Evolutionary conservation across 2,329 filamentous ascomycete genomes (phyloP), one percentile per base, ranked within the genome.

Genomic region (Xylariales sp.): DNA sequence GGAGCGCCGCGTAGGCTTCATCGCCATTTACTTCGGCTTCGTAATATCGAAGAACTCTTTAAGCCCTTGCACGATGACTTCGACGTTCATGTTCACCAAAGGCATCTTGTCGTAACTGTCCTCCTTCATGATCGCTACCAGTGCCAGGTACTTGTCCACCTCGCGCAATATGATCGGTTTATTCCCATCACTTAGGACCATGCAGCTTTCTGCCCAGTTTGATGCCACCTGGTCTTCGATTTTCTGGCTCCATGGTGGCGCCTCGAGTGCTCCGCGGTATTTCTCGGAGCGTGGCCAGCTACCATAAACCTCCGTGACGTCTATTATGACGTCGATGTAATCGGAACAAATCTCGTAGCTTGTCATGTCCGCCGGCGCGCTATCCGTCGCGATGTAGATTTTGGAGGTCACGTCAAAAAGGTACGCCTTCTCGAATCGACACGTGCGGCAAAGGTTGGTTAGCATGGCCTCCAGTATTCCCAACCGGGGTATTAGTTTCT

Each of bases 291-390:
- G 84, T 57, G 84, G 82, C 87, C 90, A 98, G 53, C 84, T 87
- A 62, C 94, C 95, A 77, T 97, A 99, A 46, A 99, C 91, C 78
- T 98, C 95, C 34, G 93, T 96, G 62, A 98, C 92, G 78, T 99
- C 96, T 66, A 98, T 95, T 69, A 99, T 97, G 68, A 98, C 94
- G 79, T 99, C 96, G 74, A 99, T 97, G 78, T 97, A 98, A 78
- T 99, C 96, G 57, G 93, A 97, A 82, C 96, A 99, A 77, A 98
- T 97, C 82, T 98, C 96, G 80, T 99, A 99, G 78, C 93, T 95
- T 49, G 93, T 92, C 86, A 97, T 96, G 77, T 98, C 95, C 39
- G 95, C 93, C 0, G 95, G 95, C 46, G 93, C 91, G 36, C 91
- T 96, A 79, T 99, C 96, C 5, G 95, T 97, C 0, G 96, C 96